Conservation (phyloP, 2,329 filamentous ascomycete genomes). For the Nemania abortiva region DNA sequence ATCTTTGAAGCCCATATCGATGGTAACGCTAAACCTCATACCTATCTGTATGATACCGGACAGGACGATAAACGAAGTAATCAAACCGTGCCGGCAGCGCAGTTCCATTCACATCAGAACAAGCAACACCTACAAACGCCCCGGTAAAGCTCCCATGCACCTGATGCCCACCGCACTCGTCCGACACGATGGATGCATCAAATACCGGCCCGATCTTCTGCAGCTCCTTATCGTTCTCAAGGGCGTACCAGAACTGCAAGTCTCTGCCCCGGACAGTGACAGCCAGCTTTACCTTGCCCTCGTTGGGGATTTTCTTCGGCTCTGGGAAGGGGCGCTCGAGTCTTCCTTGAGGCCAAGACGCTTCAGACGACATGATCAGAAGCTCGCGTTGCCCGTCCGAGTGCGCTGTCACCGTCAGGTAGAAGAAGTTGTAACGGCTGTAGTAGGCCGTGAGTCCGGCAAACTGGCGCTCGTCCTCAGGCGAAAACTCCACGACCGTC, state of each 20-base stretch:
- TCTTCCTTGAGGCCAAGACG: conserved; percentile 65
- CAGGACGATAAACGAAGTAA: conserved; percentile 64
- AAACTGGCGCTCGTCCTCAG: conserved; percentile 70
- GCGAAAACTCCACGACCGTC: conserved; percentile 65
- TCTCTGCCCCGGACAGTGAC: conserved; percentile 63
- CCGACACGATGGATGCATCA: conserved; percentile 70
- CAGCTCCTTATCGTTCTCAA: conserved; percentile 58
- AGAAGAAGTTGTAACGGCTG: conserved; percentile 74
- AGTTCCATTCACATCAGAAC: conserved; percentile 67
- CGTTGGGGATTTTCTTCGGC: conserved; percentile 63
- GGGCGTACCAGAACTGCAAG: conserved; percentile 69
- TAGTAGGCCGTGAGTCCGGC: conserved; percentile 73
- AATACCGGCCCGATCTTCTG: conserved; percentile 66
- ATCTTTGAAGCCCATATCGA: neutral
- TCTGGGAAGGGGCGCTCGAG: conserved; percentile 58
- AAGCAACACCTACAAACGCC: conserved; percentile 68
- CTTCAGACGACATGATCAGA: conserved; percentile 67
- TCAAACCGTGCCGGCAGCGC: conserved; percentile 62
- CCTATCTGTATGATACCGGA: conserved; percentile 60
- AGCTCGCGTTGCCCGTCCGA: conserved; percentile 68
- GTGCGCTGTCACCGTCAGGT: conserved; percentile 69
- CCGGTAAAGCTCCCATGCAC: conserved; percentile 73
- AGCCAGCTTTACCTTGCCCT: conserved; percentile 66
- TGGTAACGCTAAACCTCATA: conserved; percentile 57
- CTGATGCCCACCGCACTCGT: conserved; percentile 73